Evolutionary conservation across 1,139 yeast genomes (phyloP), one percentile per base, ranked within the genome.

Genomic region (Kurtzmaniella quercitrusa): DNA sequence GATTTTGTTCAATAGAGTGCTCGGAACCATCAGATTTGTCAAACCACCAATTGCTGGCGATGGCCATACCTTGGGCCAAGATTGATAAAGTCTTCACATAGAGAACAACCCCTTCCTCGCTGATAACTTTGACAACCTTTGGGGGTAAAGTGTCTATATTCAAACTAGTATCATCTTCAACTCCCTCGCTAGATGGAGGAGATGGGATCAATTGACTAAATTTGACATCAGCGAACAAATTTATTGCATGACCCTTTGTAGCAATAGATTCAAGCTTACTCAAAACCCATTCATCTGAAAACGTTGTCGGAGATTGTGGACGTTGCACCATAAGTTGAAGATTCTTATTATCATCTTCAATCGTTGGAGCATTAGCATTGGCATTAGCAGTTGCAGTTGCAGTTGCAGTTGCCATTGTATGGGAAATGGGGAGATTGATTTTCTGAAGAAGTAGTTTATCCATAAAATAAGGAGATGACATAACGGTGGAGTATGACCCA

Each of bases 1-100:
- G 7, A 73, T 67, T 5, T 61, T 57, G 10, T 57, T 52, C 19
- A 11, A 27, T 5, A 4, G 31, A 27, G 7, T 29, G 36, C 16
- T 29, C 34, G 3, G 16, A 25, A 27, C 71, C 65, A 36, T 74
- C 75, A 42, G 57, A 57, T 47, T 65, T 65, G 38, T 49, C 51
- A 48, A 77, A 78, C 97, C 97, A 91, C 97, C 97, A 91, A 16
- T 74, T 81, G 40, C 90, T 80, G 0, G 96, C 95, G 37, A 82
- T 62, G 33, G 81, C 75, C 95, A 93, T 91, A 0, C 96, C 95
- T 49, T 76, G 80, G 0, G 96, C 94, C 43, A 91, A 70, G 14
- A 91, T 66, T 1, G 95, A 82, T 41, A 93, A 70, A 0, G 95
- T 79, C 64, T 91, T 91, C 48, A 90, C 85, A 59, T 90, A 91